phyloP scores from a whole-genome alignment of 2,329 filamentous ascomycete genomes.

The Fusarium chuoi region DNA sequence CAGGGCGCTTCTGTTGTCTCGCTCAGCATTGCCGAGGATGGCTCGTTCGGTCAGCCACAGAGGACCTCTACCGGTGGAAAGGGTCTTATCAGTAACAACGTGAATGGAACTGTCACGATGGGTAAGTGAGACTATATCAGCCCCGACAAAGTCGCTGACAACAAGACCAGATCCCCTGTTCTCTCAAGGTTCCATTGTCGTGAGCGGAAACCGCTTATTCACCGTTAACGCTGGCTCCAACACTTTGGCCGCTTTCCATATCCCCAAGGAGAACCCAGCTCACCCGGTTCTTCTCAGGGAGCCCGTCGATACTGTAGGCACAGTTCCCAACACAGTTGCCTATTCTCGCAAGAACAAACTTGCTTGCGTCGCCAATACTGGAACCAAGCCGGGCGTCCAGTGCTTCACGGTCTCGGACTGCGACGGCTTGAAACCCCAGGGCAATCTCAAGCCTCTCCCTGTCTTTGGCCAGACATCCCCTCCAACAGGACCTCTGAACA shows the following conservation, averaged over 20 bases:
- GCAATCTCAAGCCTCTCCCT: background rate
- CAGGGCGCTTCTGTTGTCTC: slow-evolving; percentile 9
- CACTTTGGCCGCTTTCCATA: slow-evolving; percentile 1
- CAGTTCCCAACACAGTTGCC: background rate
- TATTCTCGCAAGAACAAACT: slow-evolving; percentile 8
- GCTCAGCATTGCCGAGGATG: background rate
- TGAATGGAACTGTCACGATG: background rate
- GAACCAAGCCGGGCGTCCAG: slow-evolving; percentile 3
- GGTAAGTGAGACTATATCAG: background rate
- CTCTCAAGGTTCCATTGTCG: background rate
- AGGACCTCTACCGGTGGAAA: background rate
- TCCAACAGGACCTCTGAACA: background rate
- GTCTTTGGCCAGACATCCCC: background rate
- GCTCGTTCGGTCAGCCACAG: background rate
- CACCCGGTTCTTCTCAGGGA: background rate
- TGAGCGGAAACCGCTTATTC: background rate
- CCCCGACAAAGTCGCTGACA: rapidly evolving
- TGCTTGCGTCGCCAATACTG: slow-evolving; percentile 9
- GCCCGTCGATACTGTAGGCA: background rate
- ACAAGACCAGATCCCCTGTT: background rate
- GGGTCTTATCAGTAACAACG: background rate
- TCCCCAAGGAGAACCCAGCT: background rate
- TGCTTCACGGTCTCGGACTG: background rate
- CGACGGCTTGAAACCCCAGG: background rate
- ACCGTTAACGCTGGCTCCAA: slow-evolving; percentile 12